Base-by-base conservation (phyloP, 1,284 basidiomycete species). In the Microbotryum violaceum region DNA sequence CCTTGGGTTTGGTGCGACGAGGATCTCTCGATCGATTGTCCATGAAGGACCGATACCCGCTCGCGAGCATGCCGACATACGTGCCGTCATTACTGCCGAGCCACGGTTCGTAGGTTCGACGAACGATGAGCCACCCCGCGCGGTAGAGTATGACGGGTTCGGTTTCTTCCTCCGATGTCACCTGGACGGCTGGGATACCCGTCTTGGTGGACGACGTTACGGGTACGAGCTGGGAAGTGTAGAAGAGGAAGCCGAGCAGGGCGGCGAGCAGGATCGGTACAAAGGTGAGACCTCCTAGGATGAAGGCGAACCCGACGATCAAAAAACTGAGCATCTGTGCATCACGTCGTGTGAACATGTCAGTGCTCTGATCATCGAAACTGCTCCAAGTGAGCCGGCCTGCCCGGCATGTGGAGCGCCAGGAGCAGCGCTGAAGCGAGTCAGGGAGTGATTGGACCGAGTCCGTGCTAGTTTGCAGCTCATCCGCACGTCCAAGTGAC, bases 221-320 rank as follows among this genome's bases (percentile, higher is more conserved):
- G 51, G 52, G 25, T 25, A 65, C 65, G 54, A 63, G 58, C 18
- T 68, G 67, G 33, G 71, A 72, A 18, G 65, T 58, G 62, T 68
- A 69, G 62, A 76, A 74, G 62, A 85, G 78, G 74, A 81, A 80
- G 72, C 80, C 82, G 64, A 89, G 69, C 67, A 81, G 67, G 42
- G 75, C 77, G 68, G 82, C 76, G 67, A 87, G 68, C 65, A 87
- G 71, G 53, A 92, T 79, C 25, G 91, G 89, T 58, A 93, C 77
- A 74, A 93, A 88, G 1, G 90, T 91, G 63, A 93, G 67, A 29
- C 90, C 91, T 62, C 91, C 91, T 56, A 94, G 79, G 65, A 94
- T 75, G 76, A 93, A 94, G 45, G 86, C 85, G 74, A 89, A 86
- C 64, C 89, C 53, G 7, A 71, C 25, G 4, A 60, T 46, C 9